Conservation (phyloP, 371 early-diverging fungal genomes). For the Cladochytrium tenue region DNA sequence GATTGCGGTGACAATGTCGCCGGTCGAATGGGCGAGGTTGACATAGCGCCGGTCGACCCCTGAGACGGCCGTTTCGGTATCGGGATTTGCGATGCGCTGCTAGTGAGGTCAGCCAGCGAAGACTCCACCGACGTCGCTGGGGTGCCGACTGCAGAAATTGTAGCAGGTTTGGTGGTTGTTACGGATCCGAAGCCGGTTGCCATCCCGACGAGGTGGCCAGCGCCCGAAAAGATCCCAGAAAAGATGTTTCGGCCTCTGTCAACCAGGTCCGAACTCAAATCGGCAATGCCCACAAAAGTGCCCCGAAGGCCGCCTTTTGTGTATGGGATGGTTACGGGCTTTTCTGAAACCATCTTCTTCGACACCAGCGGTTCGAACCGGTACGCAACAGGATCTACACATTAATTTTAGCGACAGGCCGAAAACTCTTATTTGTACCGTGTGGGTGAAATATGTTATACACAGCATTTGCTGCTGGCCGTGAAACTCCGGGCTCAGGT, state of each 20-base stretch:
- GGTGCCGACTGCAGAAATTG: too few species aligned
- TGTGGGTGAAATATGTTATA: constrained; percentile 80
- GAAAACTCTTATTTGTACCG: constrained; percentile 3
- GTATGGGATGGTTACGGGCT: constrained; percentile 75
- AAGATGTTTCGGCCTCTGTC: constrained; percentile 71
- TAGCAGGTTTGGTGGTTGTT: constrained; percentile 8
- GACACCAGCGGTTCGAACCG: constrained; percentile 73
- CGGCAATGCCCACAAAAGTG: constrained; percentile 43
- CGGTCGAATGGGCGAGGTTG: background rate
- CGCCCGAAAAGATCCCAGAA: constrained; percentile 51
- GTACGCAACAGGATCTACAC: constrained; percentile 61
- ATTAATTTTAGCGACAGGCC: background rate
- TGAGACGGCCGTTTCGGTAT: background rate
- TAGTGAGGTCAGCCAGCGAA: background rate
- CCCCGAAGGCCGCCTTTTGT: constrained; percentile 78
- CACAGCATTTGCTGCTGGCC: constrained; percentile 65
- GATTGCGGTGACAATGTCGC: background rate
- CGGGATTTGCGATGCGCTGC: background rate
- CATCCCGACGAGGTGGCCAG: constrained; percentile 8
- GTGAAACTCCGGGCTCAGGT: constrained; percentile 18
- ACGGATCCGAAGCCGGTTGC: background rate
- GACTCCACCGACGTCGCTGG: background rate
- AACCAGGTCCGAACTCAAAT: constrained; percentile 66
- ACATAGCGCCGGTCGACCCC: background rate
- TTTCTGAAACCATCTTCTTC: constrained; percentile 51